phyloP scores from a whole-genome alignment of 352 stramenopile genomes.

The Pythium dissotocum region DNA sequence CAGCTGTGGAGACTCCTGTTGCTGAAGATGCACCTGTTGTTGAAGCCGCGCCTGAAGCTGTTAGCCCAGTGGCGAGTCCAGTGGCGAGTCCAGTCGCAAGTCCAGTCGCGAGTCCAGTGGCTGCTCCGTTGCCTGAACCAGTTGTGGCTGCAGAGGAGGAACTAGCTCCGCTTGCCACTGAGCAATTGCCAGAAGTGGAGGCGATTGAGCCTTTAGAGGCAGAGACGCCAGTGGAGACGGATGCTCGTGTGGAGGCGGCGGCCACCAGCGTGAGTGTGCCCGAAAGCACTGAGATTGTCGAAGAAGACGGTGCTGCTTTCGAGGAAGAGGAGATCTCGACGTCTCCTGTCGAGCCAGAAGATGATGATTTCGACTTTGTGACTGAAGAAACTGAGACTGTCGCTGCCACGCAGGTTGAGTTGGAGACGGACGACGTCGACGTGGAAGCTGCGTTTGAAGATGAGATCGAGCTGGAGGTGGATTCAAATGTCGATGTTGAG shows the following conservation, averaged over 20 bases:
- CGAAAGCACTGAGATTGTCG: neutral
- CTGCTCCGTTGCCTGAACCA: neutral
- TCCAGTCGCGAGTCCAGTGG: neutral
- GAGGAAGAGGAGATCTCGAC: neutral
- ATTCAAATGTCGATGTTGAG: neutral
- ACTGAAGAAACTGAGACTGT: neutral
- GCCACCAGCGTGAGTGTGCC: neutral
- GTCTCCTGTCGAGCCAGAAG: neutral
- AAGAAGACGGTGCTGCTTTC: neutral
- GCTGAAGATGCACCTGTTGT: no score
- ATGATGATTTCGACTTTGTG: neutral
- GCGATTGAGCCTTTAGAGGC: neutral
- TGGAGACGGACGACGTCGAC: neutral
- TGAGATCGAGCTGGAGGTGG: neutral
- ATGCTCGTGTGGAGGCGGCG: neutral
- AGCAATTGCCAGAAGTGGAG: neutral
- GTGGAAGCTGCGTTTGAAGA: neutral
- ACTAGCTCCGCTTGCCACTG: neutral
- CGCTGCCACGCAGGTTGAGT: neutral
- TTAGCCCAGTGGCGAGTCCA: neutral
- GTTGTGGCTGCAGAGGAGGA: neutral
- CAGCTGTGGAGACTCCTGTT: no score
- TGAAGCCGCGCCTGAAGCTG: neutral
- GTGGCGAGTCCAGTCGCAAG: neutral
- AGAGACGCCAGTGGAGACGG: neutral